phyloP scores from a whole-genome alignment of 208 protist species.

The Herpetomonas samuelpessoai region DNA sequence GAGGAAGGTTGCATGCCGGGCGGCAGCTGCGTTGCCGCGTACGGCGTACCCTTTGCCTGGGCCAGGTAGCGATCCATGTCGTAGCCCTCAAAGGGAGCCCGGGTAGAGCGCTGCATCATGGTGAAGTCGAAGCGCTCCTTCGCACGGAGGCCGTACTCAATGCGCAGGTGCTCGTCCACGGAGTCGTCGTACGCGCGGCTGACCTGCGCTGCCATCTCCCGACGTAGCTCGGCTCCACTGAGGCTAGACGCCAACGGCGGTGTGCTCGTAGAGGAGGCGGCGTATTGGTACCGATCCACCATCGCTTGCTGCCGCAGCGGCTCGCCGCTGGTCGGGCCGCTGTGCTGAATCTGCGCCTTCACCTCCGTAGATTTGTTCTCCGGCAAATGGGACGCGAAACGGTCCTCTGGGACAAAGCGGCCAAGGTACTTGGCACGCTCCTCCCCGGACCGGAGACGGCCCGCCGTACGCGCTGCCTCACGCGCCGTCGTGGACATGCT shows the following conservation, averaged over 20 bases:
- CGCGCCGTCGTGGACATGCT: conserved; percentile 20
- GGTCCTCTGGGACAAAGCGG: conserved; percentile 23
- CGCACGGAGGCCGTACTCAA: conserved; percentile 67
- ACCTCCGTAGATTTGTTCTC: conserved; percentile 24
- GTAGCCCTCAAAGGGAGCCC: conserved; percentile 79
- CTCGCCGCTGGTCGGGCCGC: conserved; percentile 40
- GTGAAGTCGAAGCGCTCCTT: conserved; percentile 84
- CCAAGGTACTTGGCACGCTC: conserved; percentile 42
- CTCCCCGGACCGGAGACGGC: conserved; percentile 20
- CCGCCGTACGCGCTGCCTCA: conserved; percentile 27
- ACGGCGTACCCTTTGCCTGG: conserved; percentile 69
- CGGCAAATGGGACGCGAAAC: conserved; percentile 23
- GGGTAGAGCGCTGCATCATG: conserved; percentile 62
- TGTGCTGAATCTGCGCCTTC: conserved; percentile 55
- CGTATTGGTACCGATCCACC: conserved; percentile 44
- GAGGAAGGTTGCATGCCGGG: conserved; percentile 41
- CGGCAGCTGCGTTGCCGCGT: conserved; percentile 66
- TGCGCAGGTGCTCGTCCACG: conserved; percentile 61
- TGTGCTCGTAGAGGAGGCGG: not conserved
- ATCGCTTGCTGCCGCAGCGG: conserved; percentile 44
- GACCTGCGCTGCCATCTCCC: conserved; percentile 8
- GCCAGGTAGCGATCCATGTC: conserved; percentile 78
- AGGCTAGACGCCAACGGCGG: conserved; percentile 2
- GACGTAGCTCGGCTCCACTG: conserved; percentile 22
- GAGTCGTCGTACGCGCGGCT: conserved; percentile 30